A percentile compares a stretch with the other conserved stretches of the same genome.
phyloP scores from a whole-genome alignment of 1,139 yeast genomes.

The Scheffersomyces lignicola region DNA sequence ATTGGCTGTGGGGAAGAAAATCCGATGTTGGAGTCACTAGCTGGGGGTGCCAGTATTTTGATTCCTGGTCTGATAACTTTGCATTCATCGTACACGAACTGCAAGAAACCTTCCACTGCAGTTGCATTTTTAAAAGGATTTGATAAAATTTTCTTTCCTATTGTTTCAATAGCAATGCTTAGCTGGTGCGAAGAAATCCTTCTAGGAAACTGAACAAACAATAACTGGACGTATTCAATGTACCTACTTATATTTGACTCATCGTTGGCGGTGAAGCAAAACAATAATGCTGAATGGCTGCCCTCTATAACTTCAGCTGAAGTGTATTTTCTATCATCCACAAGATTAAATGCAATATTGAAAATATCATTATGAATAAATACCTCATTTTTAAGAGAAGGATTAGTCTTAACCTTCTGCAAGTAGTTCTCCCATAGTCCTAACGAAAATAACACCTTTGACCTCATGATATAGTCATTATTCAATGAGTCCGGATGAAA shows the following conservation, averaged over 20 bases:
- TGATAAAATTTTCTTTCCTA: slow-evolving; percentile 53
- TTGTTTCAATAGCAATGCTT: slow-evolving; percentile 56
- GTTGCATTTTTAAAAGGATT: slow-evolving; percentile 33
- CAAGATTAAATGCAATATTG: slow-evolving; percentile 44
- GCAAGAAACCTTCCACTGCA: slow-evolving; percentile 40
- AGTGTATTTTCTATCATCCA: slow-evolving; percentile 28
- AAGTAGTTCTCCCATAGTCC: slow-evolving; percentile 61
- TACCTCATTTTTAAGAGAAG: slow-evolving; percentile 19
- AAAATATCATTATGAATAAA: slow-evolving; percentile 35
- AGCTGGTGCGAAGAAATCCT: slow-evolving; percentile 58
- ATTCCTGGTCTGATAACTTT: slow-evolving; percentile 31
- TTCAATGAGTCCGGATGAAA: slow-evolving; percentile 36
- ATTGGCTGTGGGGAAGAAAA: slow-evolving; percentile 43
- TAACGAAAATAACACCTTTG: slow-evolving; percentile 56
- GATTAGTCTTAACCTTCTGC: slow-evolving; percentile 19
- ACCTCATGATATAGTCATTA: slow-evolving; percentile 36
- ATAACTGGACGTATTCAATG: slow-evolving; percentile 33
- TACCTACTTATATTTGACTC: slow-evolving; percentile 28
- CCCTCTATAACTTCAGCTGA: slow-evolving; percentile 55
- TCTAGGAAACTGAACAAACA: slow-evolving; percentile 54
- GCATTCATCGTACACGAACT: slow-evolving; percentile 40
- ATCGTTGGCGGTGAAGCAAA: slow-evolving; percentile 34
- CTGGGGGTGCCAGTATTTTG: slow-evolving; percentile 17
- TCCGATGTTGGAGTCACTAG: slow-evolving; percentile 15
- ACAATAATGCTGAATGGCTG: slow-evolving; percentile 65